These are phyloP conservation scores for Daldinia sp. DNA, from an alignment of 2,329 filamentous ascomycete genomes.

Conservation along the genomic window DNA sequence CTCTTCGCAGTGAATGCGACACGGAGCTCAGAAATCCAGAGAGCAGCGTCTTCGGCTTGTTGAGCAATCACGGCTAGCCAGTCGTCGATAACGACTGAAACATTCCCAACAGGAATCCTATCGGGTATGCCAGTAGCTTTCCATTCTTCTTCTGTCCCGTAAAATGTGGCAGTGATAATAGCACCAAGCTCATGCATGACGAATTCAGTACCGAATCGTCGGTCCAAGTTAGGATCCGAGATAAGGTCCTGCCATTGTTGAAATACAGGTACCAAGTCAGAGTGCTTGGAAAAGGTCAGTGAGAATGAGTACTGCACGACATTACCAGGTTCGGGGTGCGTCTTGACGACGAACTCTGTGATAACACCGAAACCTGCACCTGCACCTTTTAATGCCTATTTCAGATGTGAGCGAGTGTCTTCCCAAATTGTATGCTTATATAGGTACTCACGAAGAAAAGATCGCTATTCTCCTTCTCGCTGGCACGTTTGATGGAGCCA, in stretches of 20 bases:
- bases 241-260: slow-evolving; percentile 70
- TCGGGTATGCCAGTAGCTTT: slow-evolving; percentile 62
- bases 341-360: slow-evolving; percentile 68
- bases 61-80: slow-evolving; percentile 71
- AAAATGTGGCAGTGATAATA: slow-evolving; percentile 71
- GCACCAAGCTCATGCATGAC: slow-evolving; percentile 65
- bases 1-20: slow-evolving; percentile 69
- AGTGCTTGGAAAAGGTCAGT: slow-evolving; percentile 62
- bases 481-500: slow-evolving; percentile 63
- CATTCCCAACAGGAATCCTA: slow-evolving; percentile 58
- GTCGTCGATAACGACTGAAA: slow-evolving; percentile 66
- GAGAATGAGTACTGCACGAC: slow-evolving; percentile 70
- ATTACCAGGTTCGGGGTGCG: slow-evolving; percentile 66
- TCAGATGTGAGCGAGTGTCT: slow-evolving; percentile 14
- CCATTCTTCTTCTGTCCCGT: slow-evolving; percentile 69
- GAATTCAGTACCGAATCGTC: slow-evolving; percentile 69
- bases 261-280: slow-evolving; percentile 63
- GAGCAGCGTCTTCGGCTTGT: slow-evolving; percentile 62
- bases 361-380: slow-evolving; percentile 68
- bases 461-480: slow-evolving; percentile 61
- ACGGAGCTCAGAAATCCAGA: slow-evolving; percentile 61
- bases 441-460: slow-evolving; percentile 63
- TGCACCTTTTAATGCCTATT: slow-evolving; percentile 65
- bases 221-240: slow-evolving; percentile 65
- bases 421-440: neutral